Base-by-base conservation (phyloP, 164 flowering plant genomes). In the Umbellularia californica region DNA sequence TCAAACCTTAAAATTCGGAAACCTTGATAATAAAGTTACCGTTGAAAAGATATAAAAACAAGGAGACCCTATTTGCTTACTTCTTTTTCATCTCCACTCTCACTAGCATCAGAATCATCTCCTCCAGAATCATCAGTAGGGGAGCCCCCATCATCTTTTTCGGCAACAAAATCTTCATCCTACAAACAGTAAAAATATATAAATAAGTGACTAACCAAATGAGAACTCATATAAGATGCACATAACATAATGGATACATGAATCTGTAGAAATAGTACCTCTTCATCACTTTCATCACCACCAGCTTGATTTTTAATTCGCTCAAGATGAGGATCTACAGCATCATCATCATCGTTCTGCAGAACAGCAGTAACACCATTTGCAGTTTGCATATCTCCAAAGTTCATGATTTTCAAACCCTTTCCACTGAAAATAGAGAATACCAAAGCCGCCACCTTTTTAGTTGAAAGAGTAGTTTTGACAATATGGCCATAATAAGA, bases 71-170 rank as follows among this genome's bases (percentile, higher is more conserved):
- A 75, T 22, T 10, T 7, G 15, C 68, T 75, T 71, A 82, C 97
- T 90, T 86, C 96, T 81, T 87, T 88, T 76, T 84, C 91, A 50
- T 70, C 88, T 72, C 87, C 93, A 79, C 89, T 85, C 15, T 76
- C 86, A 83, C 97, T 96, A 69, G 86, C 99, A 88, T 94, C 98
- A 76, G 98, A 92, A 0, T 88, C 93, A 11, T 87, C 98, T 74
- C 72, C 96, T 2, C 90, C 97, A 75, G 99, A 94, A 81, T 92
- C 97, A 92, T 96, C 98, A 71, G 97, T 92, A 9, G 99, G 97
- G 72, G 98, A 96, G 47, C 99, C 99, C 74, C 80, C 89, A 83
- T 96, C 99, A 85, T 96, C 98, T 80, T 89, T 87, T 58, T 87
- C 98, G 50, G 58, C 80, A 78, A 90, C 95, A 82, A 91, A 96